phyloP scores from a whole-genome alignment of 805 yeast species.

The Nakazawaea peltata region DNA sequence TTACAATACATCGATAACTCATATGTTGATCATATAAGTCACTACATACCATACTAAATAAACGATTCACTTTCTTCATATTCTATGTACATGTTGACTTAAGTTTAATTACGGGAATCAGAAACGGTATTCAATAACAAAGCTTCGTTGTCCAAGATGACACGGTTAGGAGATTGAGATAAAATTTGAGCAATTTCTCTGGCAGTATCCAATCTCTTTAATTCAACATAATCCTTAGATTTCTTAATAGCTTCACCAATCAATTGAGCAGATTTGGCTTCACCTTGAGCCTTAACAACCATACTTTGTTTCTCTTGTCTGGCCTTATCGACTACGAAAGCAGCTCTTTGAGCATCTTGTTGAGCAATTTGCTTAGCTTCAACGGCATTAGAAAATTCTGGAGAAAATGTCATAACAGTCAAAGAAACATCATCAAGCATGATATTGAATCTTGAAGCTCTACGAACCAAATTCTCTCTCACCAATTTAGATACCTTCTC shows the following conservation, averaged over 20 bases:
- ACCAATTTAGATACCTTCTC: slow-evolving; percentile 90
- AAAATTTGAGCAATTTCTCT: slow-evolving; percentile 87
- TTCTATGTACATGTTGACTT: too few relatives aligned
- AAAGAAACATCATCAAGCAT: slow-evolving; percentile 91
- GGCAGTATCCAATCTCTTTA: slow-evolving; percentile 95
- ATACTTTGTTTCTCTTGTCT: slow-evolving; percentile 95
- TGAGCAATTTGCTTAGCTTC: slow-evolving; percentile 99
- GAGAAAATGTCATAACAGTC: slow-evolving; percentile 94
- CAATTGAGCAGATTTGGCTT: slow-evolving; percentile 94
- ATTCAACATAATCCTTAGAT: slow-evolving; percentile 90
- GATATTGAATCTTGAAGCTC: slow-evolving; percentile 87
- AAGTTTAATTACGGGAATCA: slow-evolving; percentile 63
- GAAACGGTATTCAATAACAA: slow-evolving; percentile 81
- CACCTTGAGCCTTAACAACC: slow-evolving; percentile 97
- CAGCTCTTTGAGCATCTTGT: slow-evolving; percentile 98
- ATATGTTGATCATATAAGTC: too few relatives aligned
- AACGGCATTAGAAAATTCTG: slow-evolving; percentile 95
- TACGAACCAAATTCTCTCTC: slow-evolving; percentile 81
- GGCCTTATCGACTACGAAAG: slow-evolving; percentile 94
- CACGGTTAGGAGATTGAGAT: slow-evolving; percentile 83
- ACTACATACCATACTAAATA: too few relatives aligned
- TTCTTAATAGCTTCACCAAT: slow-evolving; percentile 99
- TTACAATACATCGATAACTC: too few relatives aligned
- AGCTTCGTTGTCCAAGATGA: slow-evolving; percentile 86
- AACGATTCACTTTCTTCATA: too few relatives aligned